Percentiles rank a stretch among this genome's conserved stretches.
These are phyloP conservation scores for Hanseniaspora hatyaiensis DNA, from an alignment of 805 yeast species.

Conservation along the genomic window DNA sequence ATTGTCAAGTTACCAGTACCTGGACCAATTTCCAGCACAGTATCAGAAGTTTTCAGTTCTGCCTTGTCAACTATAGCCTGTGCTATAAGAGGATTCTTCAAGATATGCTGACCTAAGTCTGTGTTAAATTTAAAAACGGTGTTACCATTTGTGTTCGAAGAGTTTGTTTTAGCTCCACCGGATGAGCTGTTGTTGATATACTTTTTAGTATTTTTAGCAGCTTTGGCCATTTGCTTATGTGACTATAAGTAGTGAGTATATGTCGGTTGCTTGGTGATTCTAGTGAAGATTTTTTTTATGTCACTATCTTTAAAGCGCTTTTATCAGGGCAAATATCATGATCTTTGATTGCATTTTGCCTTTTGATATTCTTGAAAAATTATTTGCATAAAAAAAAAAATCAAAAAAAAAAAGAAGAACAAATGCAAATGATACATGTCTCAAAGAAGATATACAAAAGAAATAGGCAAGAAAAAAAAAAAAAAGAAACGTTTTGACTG, in stretches of 20 bases:
- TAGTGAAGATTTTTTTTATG: no score
- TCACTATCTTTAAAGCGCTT: neutral
- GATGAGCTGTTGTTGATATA: constrained; percentile 37
- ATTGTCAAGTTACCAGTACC: constrained; percentile 98
- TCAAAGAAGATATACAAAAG: no score
- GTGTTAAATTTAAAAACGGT: constrained; percentile 95
- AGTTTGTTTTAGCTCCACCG: constrained; percentile 61
- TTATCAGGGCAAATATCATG: no score
- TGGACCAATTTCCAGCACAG: constrained; percentile 93
- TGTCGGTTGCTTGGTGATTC: no score
- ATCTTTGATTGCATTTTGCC: no score
- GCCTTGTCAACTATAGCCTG: constrained; percentile 98
- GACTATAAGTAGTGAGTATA: no score
- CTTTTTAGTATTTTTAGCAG: constrained; percentile 52
- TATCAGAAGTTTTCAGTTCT: constrained; percentile 79
- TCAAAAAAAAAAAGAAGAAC: no score
- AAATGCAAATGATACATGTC: no score
- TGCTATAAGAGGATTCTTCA: constrained; percentile 91
- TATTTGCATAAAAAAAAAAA: no score
- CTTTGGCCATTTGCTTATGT: constrained; percentile 44
- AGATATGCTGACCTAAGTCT: constrained; percentile 89
- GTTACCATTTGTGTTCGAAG: constrained; percentile 27
- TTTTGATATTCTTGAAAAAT: no score
- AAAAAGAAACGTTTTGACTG: no score
- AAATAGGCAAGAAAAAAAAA: no score